Base-by-base conservation (phyloP, 1,284 basidiomycete genomes). In the Fomes fomentarius region DNA sequence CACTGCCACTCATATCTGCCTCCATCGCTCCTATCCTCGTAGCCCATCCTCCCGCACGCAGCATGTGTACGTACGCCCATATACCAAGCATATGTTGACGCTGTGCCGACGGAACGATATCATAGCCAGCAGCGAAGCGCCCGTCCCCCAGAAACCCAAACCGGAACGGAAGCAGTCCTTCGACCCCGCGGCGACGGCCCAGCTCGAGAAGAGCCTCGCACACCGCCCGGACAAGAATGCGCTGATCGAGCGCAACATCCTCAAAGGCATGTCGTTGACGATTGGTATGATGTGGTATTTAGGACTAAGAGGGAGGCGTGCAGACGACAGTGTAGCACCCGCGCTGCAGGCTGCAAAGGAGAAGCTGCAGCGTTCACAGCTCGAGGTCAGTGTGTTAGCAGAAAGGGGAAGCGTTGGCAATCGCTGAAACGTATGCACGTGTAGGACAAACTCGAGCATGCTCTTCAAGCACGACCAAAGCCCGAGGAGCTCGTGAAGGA, bases 281-380 rank as follows among this genome's bases (percentile, higher is more conserved):
- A n/a, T n/a, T n/a, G n/a, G 11, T 4, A n/a, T 11, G 33, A 14
- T 6, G 25, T 17, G 7, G 22, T 4, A 25, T 3, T n/a, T 1
- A 11, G n/a, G 14, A 22, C 37, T 40, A 17, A 40, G n/a, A 6
- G 22, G 31, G 33, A 11, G 2, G 31, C 45, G 3, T 41, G 14
- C 57, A 84, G 88, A 88, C 57, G 84, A 87, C 66, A 79, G 77
- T n/a, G 77, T 90, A 28, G 85, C 89, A n/a, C 86, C 86, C 7
- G 73, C 79, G n/a, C 69, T 89, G 40, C 79, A 87, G 62, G 89
- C 85, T 28, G 83, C 83, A 52, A 80, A 79, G 65, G 83, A 84
- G 53, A 81, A 82, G 54, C 72, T 93, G 50, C 78, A 88, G 69
- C 76, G 83, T 54, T 82, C 84, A 33, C 87, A 87, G 70, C 78